These are phyloP conservation scores for Daldinia bambusicola DNA, from an alignment of 495 filamentous ascomycete genomes.

Conservation along the genomic window DNA sequence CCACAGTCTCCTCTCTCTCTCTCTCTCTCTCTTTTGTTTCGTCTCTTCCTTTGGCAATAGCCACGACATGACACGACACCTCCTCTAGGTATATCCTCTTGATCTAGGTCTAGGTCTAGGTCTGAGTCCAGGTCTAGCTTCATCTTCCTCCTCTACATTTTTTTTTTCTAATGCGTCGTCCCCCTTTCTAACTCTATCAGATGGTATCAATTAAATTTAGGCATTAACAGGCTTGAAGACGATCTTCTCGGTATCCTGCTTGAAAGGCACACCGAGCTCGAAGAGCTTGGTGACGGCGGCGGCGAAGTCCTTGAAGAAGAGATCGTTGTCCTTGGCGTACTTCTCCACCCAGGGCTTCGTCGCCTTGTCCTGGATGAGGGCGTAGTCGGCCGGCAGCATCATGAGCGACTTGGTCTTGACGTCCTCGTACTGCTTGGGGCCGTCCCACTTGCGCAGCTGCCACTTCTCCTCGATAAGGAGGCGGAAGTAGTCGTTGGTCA, in stretches of 20 bases:
- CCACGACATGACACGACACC: slow-evolving; percentile 12
- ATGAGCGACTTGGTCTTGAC: slow-evolving; percentile 85
- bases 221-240: slow-evolving; percentile 75
- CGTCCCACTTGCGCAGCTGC: slow-evolving; percentile 92
- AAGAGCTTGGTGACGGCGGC: slow-evolving; percentile 83
- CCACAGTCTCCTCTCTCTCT: background rate
- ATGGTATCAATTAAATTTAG: slow-evolving; percentile 44
- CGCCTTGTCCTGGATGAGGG: slow-evolving; percentile 84
- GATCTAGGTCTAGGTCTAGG: slow-evolving; percentile 4
- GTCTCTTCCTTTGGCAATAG: slow-evolving; percentile 5
- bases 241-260: slow-evolving; percentile 70
- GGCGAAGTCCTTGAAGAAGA: slow-evolving; percentile 93
- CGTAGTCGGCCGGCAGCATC: slow-evolving; percentile 97
- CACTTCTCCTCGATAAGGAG: slow-evolving; percentile 93
- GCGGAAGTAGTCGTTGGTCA: slow-evolving; percentile 95
- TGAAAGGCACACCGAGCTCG: slow-evolving; percentile 94
- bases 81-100: slow-evolving; percentile 19
- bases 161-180: slow-evolving; percentile 14
- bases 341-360: slow-evolving; percentile 87
- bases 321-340: slow-evolving; percentile 91
- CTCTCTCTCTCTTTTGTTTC: too few species aligned
- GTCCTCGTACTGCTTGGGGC: slow-evolving; percentile 85
- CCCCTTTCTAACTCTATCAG: slow-evolving; percentile 29
- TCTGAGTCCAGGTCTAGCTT: slow-evolving; percentile 36
- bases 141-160: slow-evolving; percentile 18